A percentile compares a stretch with the other conserved stretches of the same genome.
phyloP scores from a whole-genome alignment of 129 eudicot species.

The Glebionis coronaria region DNA sequence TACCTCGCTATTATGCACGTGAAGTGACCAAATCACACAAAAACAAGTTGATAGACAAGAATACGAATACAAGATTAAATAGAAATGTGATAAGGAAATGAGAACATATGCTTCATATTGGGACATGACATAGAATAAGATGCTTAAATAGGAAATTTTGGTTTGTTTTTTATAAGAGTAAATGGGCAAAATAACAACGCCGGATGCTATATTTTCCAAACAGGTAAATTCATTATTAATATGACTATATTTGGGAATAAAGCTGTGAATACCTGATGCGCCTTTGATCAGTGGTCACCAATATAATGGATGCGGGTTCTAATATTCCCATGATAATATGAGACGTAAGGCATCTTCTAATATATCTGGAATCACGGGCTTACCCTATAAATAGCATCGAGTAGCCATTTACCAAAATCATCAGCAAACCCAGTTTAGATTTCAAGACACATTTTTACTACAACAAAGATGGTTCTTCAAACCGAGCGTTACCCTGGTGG shows the following conservation, averaged over 20 bases:
- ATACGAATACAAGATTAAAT: no score
- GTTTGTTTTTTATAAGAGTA: not conserved
- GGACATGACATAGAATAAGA: conserved; percentile 22
- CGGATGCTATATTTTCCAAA: not conserved
- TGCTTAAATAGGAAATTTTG: conserved; percentile 17
- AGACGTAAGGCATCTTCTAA: conserved; percentile 26
- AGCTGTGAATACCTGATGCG: no score
- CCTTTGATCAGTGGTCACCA: no score
- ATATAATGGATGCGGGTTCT: no score
- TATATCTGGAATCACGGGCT: conserved; percentile 31
- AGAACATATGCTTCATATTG: conserved; percentile 27
- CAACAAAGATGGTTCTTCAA: no score
- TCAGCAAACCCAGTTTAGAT: no score
- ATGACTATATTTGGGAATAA: conserved; percentile 30
- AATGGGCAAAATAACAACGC: not conserved
- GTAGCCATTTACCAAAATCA: no score
- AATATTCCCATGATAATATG: conserved; percentile 21
- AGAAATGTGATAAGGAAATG: conserved; percentile 20
- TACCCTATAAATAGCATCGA: no score
- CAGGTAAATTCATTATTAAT: not conserved
- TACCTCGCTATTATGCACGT: not conserved
- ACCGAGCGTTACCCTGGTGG: no score
- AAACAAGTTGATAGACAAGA: conserved; percentile 16
- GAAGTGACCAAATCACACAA: conserved; percentile 8
- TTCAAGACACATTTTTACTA: no score